Base-by-base conservation (phyloP, 2,329 filamentous ascomycete genomes). In the Penicillium digitatum region DNA sequence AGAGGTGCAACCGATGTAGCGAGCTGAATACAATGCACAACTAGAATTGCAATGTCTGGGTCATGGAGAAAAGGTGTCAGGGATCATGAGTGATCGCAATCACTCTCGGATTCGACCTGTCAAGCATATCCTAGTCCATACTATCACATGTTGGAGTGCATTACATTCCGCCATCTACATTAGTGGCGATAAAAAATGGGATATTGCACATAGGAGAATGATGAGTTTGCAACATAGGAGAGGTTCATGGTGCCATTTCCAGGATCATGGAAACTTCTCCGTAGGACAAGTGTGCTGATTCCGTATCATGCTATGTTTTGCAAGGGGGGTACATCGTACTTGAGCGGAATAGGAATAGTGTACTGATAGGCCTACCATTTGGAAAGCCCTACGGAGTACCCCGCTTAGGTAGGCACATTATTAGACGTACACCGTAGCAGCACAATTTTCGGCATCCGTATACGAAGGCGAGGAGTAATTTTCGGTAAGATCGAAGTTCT, bases 121-220 rank as follows among this genome's bases (percentile, higher is more conserved):
- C 31, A n/a, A 48, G 27, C 31, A 42, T 6, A 34, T 39, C 32
- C 20, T 38, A 50, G 45, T 18, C 18, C 8, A 29, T 47, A 24
- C 27, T 49, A 50, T 45, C 38, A 24, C 38, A 54, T 29, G 51
- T 35, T 29, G 37, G 51, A 37, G 37, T 49, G 40, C 50, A 40
- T 27, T n/a, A n/a, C n/a, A n/a, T n/a, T n/a, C n/a, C n/a, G n/a
- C n/a, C n/a, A n/a, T n/a, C n/a, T n/a, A n/a, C n/a, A n/a, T n/a
- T n/a, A n/a, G n/a, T n/a, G n/a, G n/a, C n/a, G n/a, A n/a, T n/a
- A n/a, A n/a, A n/a, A n/a, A n/a, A n/a, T n/a, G n/a, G n/a, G n/a
- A n/a, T n/a, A n/a, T 18, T 18, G 8, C 5, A 35, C 9, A 22
- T 35, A 14, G 3, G 24, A 31, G 22, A 37, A 24, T 18, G 39